These are phyloP conservation scores for Crithidia bombi DNA, from an alignment of 208 protist species.

Conservation along the genomic window DNA sequence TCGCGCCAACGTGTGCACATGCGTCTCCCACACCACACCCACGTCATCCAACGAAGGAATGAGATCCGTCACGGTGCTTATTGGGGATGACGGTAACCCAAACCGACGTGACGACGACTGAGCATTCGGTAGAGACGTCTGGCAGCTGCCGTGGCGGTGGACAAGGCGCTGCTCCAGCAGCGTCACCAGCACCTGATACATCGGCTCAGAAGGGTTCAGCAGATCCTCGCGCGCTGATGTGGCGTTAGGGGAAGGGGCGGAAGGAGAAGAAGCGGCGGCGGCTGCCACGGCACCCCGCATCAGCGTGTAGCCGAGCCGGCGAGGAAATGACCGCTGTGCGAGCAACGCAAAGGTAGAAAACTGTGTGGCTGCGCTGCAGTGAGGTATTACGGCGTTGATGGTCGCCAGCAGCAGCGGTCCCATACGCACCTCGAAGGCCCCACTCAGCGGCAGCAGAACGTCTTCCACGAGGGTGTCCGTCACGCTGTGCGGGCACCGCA, in stretches of 20 bases:
- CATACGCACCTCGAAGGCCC: constrained; percentile 45
- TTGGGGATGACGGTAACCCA: too few relatives aligned
- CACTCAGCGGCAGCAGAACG: constrained; percentile 46
- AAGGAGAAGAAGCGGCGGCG: not conserved
- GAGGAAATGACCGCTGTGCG: constrained; percentile 23
- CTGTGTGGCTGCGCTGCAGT: constrained; percentile 30
- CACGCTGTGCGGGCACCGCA: constrained; percentile 40
- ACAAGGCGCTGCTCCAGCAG: constrained; percentile 21
- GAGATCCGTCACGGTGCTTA: not conserved
- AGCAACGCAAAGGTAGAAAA: constrained; percentile 19
- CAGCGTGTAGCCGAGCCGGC: not conserved
- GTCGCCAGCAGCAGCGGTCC: constrained; percentile 54
- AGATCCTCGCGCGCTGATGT: constrained; percentile 16
- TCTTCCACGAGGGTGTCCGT: constrained; percentile 46
- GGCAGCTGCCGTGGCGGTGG: not conserved
- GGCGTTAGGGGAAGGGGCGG: too few relatives aligned
- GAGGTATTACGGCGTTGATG: constrained; percentile 38
- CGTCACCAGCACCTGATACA: constrained; percentile 28
- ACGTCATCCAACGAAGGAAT: not conserved
- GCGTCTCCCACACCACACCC: constrained; percentile 17
- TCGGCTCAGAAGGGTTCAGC: constrained; percentile 25
- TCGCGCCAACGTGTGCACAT: constrained; percentile 13
- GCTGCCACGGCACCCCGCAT: not conserved
- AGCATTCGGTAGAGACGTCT: too few relatives aligned
- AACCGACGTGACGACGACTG: not conserved